Evolutionary conservation across 2,329 filamentous ascomycete genomes (phyloP), one percentile per base, ranked within the genome.

Genomic region (Celoporthe dispersa): DNA sequence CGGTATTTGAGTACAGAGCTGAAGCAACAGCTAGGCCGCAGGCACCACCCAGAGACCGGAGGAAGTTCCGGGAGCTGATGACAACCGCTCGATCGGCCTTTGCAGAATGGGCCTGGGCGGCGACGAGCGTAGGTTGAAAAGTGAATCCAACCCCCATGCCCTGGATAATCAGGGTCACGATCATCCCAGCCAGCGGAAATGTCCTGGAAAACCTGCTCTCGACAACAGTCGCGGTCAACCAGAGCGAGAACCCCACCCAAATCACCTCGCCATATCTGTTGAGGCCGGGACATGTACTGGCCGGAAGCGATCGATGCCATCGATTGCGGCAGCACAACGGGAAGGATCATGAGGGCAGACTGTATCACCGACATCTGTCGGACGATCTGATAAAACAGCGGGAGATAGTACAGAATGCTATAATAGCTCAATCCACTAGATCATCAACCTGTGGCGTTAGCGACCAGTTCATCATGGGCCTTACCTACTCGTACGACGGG

Each of bases 1-100:
- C 35, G 28, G 70, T 69, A 33, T 71, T 71, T 25, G 70, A 71
- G 41, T 64, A 71, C 1, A 89, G 79, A 2, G 86, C 86, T 1
- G 86, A 87, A 0, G 85, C 87, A 11, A 90, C 79, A 0, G 87
- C 87, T 0, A 91, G 82, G 0, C 88, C 88, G 19, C 84, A 81
- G 1, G 88, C 82, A 33, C 88, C 88, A 12, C 89, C 88, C 3
- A 88, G 79, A 62, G 84, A 86, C 9, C 89, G 84, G 71, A 90
- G 82, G 75, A 91, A 91, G 73, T 91, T 91, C 1, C 89, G 83
- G 66, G 86, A 85, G 2, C 86, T 87, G 48, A 90, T 90, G 28
- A 90, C 84, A 1, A 91, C 85, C 0, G 89, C 89, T 28, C 89
- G 83, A 59, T 90, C 85, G 0, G 83, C 78, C 75, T 87, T 88